Percentiles rank a stretch among this genome's conserved stretches.
Evolutionary conservation across 768 basidiomycete genomes (phyloP).

Genomic region (Macrolepiota albuminosa): DNA sequence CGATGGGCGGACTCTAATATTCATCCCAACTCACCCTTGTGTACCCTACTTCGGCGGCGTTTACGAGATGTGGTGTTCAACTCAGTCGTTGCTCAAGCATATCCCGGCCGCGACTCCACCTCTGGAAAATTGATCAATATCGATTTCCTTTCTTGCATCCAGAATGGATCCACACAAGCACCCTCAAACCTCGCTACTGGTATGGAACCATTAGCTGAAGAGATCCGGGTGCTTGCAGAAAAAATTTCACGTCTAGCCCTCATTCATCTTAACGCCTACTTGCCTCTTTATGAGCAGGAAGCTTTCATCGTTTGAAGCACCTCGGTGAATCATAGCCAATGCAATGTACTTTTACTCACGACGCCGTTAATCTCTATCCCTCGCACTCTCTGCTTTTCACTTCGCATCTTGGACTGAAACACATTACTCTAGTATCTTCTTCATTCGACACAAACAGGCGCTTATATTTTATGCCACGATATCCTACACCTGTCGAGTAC

Average conservation of each 20-base stretch:
- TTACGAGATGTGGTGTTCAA: conserved; percentile 61
- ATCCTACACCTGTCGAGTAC: conserved; percentile 11
- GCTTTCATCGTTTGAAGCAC: conserved; percentile 36
- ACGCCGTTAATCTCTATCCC: neutral
- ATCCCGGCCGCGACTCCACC: conserved; percentile 38
- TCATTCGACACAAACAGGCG: conserved; percentile 9
- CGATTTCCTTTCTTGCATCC: conserved; percentile 20
- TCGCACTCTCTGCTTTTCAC: neutral
- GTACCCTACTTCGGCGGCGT: conserved; percentile 55
- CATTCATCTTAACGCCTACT: conserved; percentile 73
- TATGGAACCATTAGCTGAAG: conserved; percentile 67
- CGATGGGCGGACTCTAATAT: conserved; percentile 73
- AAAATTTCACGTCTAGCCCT: conserved; percentile 67
- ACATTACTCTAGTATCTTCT: neutral
- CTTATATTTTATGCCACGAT: conserved; percentile 17
- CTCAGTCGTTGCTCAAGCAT: conserved; percentile 49
- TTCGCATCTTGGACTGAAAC: neutral
- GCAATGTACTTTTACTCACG: conserved; percentile 5
- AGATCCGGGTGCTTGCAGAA: conserved; percentile 64
- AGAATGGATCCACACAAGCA: conserved; percentile 11
- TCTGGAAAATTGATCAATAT: conserved; percentile 23
- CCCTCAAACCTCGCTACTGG: conserved; percentile 42
- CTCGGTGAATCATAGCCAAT: neutral
- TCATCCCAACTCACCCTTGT: conserved; percentile 52
- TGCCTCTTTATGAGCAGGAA: conserved; percentile 71